Evolutionary conservation across 495 filamentous ascomycete species (phyloP).

Genomic region (Lentithecium fluviatile): DNA sequence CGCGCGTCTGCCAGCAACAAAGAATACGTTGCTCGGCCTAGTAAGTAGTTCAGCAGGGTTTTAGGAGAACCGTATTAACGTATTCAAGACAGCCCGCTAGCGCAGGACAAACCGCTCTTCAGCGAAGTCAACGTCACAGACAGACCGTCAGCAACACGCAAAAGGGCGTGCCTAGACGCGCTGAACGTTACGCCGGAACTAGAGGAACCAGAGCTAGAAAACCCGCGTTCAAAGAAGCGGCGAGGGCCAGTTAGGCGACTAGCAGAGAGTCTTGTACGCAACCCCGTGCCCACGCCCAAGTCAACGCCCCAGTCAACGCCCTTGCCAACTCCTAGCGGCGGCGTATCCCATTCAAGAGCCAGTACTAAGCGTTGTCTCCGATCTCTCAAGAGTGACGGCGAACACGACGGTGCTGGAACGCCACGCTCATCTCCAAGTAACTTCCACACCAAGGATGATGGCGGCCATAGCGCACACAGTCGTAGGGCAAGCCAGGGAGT

Average conservation of each 20-base stretch:
- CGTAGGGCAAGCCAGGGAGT: background rate
- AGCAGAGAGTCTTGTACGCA: conserved; percentile 11
- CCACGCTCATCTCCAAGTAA: conserved; percentile 8
- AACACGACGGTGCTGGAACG: conserved; percentile 5
- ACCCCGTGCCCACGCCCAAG: conserved; percentile 11
- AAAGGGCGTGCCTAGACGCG: conserved; percentile 10
- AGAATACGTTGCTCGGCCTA: conserved; percentile 2
- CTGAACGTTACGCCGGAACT: conserved; percentile 12
- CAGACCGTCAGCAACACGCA: conserved; percentile 10
- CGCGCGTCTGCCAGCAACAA: background rate
- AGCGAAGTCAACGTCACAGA: background rate
- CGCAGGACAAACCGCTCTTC: conserved; percentile 8
- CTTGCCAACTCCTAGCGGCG: conserved; percentile 10
- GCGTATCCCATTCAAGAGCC: conserved; percentile 12
- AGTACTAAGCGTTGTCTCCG: conserved; percentile 5
- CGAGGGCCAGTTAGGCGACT: background rate
- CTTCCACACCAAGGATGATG: conserved; percentile 9
- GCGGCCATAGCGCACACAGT: conserved; percentile 4
- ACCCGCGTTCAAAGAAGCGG: conserved; percentile 7
- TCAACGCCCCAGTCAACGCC: conserved; percentile 6
- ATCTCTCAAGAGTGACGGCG: conserved; percentile 7
- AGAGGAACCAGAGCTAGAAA: conserved; percentile 21
- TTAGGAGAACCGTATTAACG: conserved; percentile 1
- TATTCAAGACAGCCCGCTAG: no score
- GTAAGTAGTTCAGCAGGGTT: conserved; percentile 9